Base-by-base conservation (phyloP, 768 basidiomycete species). In the Xanthoconium stramineum region DNA sequence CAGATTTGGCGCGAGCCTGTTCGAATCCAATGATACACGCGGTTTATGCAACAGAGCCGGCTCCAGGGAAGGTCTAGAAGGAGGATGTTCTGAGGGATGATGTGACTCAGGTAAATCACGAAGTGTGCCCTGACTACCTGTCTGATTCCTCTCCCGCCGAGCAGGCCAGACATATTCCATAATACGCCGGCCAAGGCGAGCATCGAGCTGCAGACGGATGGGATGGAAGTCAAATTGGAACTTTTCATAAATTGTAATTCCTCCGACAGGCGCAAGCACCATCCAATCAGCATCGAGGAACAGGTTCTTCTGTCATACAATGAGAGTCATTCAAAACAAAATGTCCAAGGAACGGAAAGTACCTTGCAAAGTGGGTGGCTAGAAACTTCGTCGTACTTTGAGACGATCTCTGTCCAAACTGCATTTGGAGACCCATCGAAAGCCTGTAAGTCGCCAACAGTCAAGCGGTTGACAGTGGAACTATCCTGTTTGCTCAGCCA, bases 401-500 rank as follows among this genome's bases (percentile, higher is more conserved):
- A 83, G 42, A 96, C 74, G 55, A 97, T 94, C 69, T 98, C 94
- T 3, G 91, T 79, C 84, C 93, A 97, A 32, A 85, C 68, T 2
- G 92, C 93, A 65, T 86, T 79, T 15, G 85, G 84, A 38, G 88
- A 86, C 11, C 89, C 90, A 74, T 97, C 93, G 62, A 94, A 88
- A 7, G 91, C 94, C 54, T 86, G 83, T 11, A 97, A 74, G 65
- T 96, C 84, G 6, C 85, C 80, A 47, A 96, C 80, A 15, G 80
- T 77, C 46, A 96, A 72, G 43, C 85, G 83, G 68, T 88, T 94
- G 47, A 85, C 84, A 0, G 87, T 89, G 3, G 93, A 92, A 56
- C 92, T 86, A 69, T 98, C 94, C 66, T 90, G 90, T 59, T 89
- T 84, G 69, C 82, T 90, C 42, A 92, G 75, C 89, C 91, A 93